Conservation (phyloP, 2,329 filamentous ascomycete species). For the Colletotrichum sp. region DNA sequence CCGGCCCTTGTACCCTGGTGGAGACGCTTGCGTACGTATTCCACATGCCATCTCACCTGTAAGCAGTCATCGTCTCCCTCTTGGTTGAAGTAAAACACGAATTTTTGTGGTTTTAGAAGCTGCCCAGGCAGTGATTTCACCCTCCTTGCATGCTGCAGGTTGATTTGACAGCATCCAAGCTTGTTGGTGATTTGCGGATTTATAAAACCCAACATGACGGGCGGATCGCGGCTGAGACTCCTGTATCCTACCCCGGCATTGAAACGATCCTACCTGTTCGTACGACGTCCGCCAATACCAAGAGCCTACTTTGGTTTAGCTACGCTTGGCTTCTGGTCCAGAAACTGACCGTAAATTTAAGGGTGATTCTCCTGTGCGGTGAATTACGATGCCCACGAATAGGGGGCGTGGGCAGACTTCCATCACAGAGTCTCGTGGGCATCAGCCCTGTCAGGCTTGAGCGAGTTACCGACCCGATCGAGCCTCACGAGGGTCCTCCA, state of each 20-base stretch:
- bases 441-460: neutral
- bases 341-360: neutral
- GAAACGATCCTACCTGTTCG: neutral
- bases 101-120: neutral
- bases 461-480: neutral
- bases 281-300: neutral
- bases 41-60: neutral
- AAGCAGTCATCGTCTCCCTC: neutral
- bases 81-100: neutral
- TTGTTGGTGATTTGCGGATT: neutral
- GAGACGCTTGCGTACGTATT: neutral
- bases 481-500: neutral
- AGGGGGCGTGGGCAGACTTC: neutral
- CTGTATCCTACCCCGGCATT: neutral
- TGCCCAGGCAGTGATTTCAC: neutral
- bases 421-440: neutral
- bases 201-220: neutral
- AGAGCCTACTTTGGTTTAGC: neutral
- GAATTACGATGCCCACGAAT: neutral
- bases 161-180: neutral
- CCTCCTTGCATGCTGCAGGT: neutral
- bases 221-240: neutral
- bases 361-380: neutral
- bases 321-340: neutral
- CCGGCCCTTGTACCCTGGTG: neutral